Evolutionary conservation across 2,329 filamentous ascomycete genomes (phyloP).

Genomic region (Onygenales sp.): DNA sequence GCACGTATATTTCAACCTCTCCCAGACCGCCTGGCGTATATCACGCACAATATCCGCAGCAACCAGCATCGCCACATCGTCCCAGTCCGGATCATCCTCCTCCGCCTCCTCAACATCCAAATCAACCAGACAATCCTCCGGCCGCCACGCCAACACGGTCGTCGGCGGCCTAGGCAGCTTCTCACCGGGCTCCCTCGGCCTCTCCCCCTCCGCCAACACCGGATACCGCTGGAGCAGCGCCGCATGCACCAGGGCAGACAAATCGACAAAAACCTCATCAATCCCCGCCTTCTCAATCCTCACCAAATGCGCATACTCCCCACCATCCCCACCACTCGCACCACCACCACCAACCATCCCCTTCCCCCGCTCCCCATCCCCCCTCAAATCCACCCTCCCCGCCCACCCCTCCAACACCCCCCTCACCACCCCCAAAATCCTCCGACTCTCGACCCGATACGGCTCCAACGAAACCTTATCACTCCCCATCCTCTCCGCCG

Average conservation of each 20-base stretch:
- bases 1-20: slow-evolving; percentile 75
- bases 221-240: slow-evolving; percentile 68
- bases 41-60: slow-evolving; percentile 80
- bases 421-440: slow-evolving; percentile 71
- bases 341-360: slow-evolving; percentile 8
- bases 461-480: slow-evolving; percentile 94
- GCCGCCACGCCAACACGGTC: slow-evolving; percentile 70
- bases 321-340: slow-evolving; percentile 2
- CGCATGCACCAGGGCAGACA: slow-evolving; percentile 74
- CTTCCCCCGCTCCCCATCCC: slow-evolving; percentile 19
- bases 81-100: slow-evolving; percentile 83
- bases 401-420: slow-evolving; percentile 51
- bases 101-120: slow-evolving; percentile 64
- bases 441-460: slow-evolving; percentile 75
- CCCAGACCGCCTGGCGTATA: slow-evolving; percentile 59
- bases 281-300: slow-evolving; percentile 88
- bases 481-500: slow-evolving; percentile 66
- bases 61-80: slow-evolving; percentile 78
- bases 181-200: slow-evolving; percentile 53
- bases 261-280: slow-evolving; percentile 90
- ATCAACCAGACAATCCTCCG: slow-evolving; percentile 67
- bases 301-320: slow-evolving; percentile 24
- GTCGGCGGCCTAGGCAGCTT: slow-evolving; percentile 62
- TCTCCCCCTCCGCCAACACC: slow-evolving; percentile 46
- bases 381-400: slow-evolving; percentile 57